These are phyloP conservation scores for Fusarium xylarioides DNA, from an alignment of 2,329 filamentous ascomycete species.

Conservation along the genomic window DNA sequence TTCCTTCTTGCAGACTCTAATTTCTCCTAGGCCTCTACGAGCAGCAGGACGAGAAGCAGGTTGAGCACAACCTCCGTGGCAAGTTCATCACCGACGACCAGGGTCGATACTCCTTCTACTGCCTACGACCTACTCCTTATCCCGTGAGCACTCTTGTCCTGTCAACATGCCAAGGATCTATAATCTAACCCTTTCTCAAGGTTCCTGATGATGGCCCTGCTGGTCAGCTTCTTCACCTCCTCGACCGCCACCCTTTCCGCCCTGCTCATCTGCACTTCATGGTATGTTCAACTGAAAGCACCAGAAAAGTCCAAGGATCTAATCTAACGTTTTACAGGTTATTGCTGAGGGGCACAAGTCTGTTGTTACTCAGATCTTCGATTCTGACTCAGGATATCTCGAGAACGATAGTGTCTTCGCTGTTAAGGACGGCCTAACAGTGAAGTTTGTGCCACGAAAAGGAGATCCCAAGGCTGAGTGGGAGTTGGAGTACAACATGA, in stretches of 20 bases:
- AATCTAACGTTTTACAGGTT: slow-evolving; percentile 38
- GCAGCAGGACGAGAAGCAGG: slow-evolving; percentile 76
- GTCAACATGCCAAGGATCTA: not conserved
- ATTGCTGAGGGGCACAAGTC: slow-evolving; percentile 69
- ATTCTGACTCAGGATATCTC: slow-evolving; percentile 33
- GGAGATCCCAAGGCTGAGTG: slow-evolving; percentile 29
- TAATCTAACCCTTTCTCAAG: not conserved
- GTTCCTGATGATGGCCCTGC: slow-evolving; percentile 62
- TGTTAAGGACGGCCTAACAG: slow-evolving; percentile 37
- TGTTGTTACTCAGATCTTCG: slow-evolving; percentile 75
- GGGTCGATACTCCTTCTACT: slow-evolving; percentile 71
- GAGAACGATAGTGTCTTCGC: slow-evolving; percentile 37
- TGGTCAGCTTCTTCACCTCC: slow-evolving; percentile 59
- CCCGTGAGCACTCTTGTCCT: slow-evolving; percentile 46
- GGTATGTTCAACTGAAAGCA: slow-evolving; percentile 41
- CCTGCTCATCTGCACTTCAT: slow-evolving; percentile 70
- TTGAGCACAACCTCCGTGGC: slow-evolving; percentile 78
- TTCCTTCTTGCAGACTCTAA: not conserved
- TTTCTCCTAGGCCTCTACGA: slow-evolving; percentile 62
- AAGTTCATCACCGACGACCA: slow-evolving; percentile 73
- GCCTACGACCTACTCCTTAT: slow-evolving; percentile 67
- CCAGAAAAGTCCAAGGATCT: fast-evolving
- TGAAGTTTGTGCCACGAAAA: slow-evolving; percentile 34
- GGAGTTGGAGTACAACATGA: slow-evolving; percentile 34
- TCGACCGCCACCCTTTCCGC: slow-evolving; percentile 65